Evolutionary conservation across 306 rosid species (phyloP).

Genomic region (Vigna radiata): DNA sequence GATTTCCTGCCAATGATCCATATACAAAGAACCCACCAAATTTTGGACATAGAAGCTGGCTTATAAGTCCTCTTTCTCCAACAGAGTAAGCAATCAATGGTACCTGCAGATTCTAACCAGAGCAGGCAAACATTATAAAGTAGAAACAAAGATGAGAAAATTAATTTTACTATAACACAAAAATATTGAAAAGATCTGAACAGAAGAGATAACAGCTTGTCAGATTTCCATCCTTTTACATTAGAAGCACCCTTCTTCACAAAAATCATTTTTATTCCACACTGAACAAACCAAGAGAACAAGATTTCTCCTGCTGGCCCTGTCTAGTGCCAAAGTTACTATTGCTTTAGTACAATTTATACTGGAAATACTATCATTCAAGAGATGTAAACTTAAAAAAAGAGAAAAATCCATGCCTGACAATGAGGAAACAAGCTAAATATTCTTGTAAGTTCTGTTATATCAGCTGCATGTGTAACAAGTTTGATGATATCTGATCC

Average conservation of each 20-base stretch:
- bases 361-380: not conserved
- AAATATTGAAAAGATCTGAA: not conserved
- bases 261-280: not conserved
- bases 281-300: not conserved
- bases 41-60: constrained; percentile 57
- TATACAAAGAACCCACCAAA: constrained; percentile 56
- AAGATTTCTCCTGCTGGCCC: not conserved
- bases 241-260: not conserved
- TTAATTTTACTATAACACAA: not conserved
- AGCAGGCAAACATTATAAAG: not conserved
- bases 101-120: constrained; percentile 40
- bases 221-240: not conserved
- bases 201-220: not conserved
- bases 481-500: constrained; percentile 55
- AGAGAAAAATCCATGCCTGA: constrained; percentile 41
- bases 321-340: too few species aligned
- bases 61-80: constrained; percentile 60
- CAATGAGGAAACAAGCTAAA: constrained; percentile 45
- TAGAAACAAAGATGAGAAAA: constrained; percentile 6
- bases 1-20: constrained; percentile 53
- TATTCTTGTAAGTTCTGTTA: constrained; percentile 51
- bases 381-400: not conserved
- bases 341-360: not conserved
- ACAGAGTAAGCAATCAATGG: constrained; percentile 58
- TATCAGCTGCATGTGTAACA: constrained; percentile 51